Evolutionary conservation across 768 basidiomycete species (phyloP), one percentile per base, ranked within the genome.

Genomic region (Tulasnella sp.): DNA sequence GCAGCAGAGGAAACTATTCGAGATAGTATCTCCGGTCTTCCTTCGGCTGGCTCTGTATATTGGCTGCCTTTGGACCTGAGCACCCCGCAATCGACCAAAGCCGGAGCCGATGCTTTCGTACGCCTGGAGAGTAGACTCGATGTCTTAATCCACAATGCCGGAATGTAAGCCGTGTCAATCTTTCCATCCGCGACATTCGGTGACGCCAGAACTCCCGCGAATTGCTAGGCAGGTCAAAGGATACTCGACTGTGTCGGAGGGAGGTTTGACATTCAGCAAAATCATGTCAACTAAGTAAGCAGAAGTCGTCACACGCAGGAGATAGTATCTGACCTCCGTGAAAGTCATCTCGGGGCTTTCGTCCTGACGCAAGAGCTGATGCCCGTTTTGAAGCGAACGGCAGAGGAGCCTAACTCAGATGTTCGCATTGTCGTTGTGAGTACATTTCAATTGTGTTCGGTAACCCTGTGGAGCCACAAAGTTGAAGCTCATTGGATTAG

Each of bases 71-170:
- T 92, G 12, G 90, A 92, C 83, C 83, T 93, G 79, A 83, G 84
- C 42, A 88, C 90, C 69, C 88, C 91, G 3, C 85, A 86, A 44
- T 84, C 86, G 41, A 89, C 88, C 24, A 90, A 88, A 83, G 85
- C 83, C 42, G 84, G 89, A 3, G 92, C 89, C 0, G 87, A 89
- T 75, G 88, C 87, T 54, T 89, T 92, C 81, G 82, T 90, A 84
- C 82, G 75, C 78, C 87, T 84, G 82, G 92, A 92, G 82, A 84
- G 84, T 58, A 86, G 91, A 46, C 83, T 93, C 78, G 91, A 93
- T 82, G 86, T 92, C 9, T 83, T 92, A n/a, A 91, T 92, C n/a
- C 90, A 91, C 81, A 92, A 92, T 79, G 91, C 90, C 34, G 89
- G 84, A 24, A 78, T 87, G 91, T 91, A 80, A 82, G 88, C 42